Percentiles rank a stretch among this genome's conserved stretches.
These are phyloP conservation scores for Thelonectria rubi DNA, from an alignment of 2,329 filamentous ascomycete genomes.

Conservation along the genomic window DNA sequence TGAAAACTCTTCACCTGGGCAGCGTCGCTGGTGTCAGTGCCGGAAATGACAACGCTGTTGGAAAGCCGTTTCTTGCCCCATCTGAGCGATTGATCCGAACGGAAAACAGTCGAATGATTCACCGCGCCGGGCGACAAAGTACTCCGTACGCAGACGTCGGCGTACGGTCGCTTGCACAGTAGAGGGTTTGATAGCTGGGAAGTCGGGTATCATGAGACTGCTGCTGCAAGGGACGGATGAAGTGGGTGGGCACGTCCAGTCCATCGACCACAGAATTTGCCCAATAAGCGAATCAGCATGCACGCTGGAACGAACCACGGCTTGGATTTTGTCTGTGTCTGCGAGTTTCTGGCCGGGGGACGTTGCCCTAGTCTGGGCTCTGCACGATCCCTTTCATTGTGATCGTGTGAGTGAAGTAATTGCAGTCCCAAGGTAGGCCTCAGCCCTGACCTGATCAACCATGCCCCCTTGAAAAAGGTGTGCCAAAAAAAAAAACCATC, in stretches of 20 bases:
- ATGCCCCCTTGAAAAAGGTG: background rate
- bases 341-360: background rate
- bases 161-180: background rate
- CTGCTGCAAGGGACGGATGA: slow-evolving; percentile 25
- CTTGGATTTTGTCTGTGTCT: too few relatives aligned
- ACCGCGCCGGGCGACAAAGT: slow-evolving; percentile 4
- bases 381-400: slow-evolving; percentile 4
- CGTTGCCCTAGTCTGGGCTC: background rate
- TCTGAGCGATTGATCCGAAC: background rate
- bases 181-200: background rate
- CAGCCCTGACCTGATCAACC: slow-evolving; percentile 15
- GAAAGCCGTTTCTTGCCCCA: background rate
- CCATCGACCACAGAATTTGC: slow-evolving; percentile 21
- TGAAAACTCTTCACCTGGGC: slow-evolving; percentile 18
- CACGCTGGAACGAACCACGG: background rate
- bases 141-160: slow-evolving; percentile 5
- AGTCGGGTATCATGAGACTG: background rate
- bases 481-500: background rate
- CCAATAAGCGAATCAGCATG: slow-evolving; percentile 24
- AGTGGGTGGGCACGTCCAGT: slow-evolving; percentile 11
- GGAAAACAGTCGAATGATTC: slow-evolving; percentile 3
- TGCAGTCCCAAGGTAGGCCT: slow-evolving; percentile 6
- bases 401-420: slow-evolving; percentile 6
- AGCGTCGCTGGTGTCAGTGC: background rate
- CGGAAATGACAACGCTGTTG: background rate